Evolutionary conservation across 1,284 basidiomycete genomes (phyloP).

Genomic region (Inonotus obliquus): DNA sequence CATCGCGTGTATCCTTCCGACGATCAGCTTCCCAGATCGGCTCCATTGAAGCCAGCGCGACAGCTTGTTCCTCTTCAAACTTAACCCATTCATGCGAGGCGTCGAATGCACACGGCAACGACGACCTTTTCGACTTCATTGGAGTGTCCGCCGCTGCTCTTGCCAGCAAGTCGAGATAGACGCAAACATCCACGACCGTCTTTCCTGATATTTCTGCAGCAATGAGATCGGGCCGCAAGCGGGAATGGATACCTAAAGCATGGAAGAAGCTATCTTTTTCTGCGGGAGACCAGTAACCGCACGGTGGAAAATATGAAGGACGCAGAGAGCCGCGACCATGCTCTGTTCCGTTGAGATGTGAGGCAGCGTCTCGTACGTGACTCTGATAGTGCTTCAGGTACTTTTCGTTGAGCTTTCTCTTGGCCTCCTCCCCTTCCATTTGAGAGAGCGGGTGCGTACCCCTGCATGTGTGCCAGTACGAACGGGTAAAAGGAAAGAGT

Average conservation of each 20-base stretch:
- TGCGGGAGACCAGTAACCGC: constrained; percentile 53
- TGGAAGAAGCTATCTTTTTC: constrained; percentile 75
- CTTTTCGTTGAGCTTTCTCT: not conserved
- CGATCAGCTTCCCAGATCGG: constrained; percentile 24
- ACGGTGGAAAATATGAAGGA: constrained; percentile 39
- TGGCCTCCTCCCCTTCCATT: constrained; percentile 13
- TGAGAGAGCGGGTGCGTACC: not conserved
- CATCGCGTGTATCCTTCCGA: constrained; percentile 16
- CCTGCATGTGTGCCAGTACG: not conserved
- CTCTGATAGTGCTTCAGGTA: constrained; percentile 30
- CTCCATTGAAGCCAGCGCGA: constrained; percentile 33
- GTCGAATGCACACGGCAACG: constrained; percentile 44
- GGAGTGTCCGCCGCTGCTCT: constrained; percentile 26
- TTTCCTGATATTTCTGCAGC: constrained; percentile 60
- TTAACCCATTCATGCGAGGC: constrained; percentile 56
- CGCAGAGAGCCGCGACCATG: constrained; percentile 18
- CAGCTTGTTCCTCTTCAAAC: constrained; percentile 56
- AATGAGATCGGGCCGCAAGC: constrained; percentile 67
- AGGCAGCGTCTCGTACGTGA: constrained; percentile 31
- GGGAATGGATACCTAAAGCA: constrained; percentile 56
- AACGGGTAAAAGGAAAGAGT: not conserved
- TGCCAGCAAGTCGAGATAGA: constrained; percentile 53
- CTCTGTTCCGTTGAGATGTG: constrained; percentile 15
- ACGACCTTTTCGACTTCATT: constrained; percentile 12
- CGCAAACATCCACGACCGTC: constrained; percentile 51